Conservation (phyloP, 2,329 filamentous ascomycete species). For the Aureobasidium sp. region DNA sequence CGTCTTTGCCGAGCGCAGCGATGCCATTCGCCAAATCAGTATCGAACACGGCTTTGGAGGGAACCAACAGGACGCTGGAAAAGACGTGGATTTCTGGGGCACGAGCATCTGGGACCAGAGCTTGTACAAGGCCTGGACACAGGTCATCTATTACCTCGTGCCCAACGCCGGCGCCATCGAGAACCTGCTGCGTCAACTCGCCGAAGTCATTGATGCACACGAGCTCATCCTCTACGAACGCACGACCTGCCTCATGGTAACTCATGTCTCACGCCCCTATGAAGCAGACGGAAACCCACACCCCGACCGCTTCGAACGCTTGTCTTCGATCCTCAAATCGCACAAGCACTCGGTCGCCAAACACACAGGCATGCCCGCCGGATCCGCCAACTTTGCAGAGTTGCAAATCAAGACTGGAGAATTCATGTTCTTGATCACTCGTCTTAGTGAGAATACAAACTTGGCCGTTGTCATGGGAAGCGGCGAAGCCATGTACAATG, state of each 20-base stretch:
- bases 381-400: slow-evolving; percentile 71
- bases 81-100: slow-evolving; percentile 71
- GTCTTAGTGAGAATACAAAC: slow-evolving; percentile 96
- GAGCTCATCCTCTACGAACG: slow-evolving; percentile 93
- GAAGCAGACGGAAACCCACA: slow-evolving; percentile 72
- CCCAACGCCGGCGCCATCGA: slow-evolving; percentile 88
- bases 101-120: slow-evolving; percentile 99
- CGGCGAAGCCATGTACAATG: slow-evolving; percentile 85
- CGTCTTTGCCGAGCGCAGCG: slow-evolving; percentile 77
- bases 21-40: slow-evolving; percentile 69
- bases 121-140: slow-evolving; percentile 95
- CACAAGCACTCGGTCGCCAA: slow-evolving; percentile 79
- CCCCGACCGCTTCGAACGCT: slow-evolving; percentile 85
- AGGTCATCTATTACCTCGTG: slow-evolving; percentile 96
- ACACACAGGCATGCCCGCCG: slow-evolving; percentile 73
- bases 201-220: slow-evolving; percentile 80
- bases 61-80: slow-evolving; percentile 24
- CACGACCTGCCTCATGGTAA: slow-evolving; percentile 94
- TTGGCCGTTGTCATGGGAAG: slow-evolving; percentile 87
- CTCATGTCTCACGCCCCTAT: slow-evolving; percentile 71
- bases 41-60: slow-evolving; percentile 50
- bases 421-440: slow-evolving; percentile 91
- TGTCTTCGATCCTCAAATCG: slow-evolving; percentile 96
- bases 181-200: slow-evolving; percentile 72
- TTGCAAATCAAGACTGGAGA: slow-evolving; percentile 72